Evolutionary conservation across 306 rosid genomes (phyloP).

Genomic region (Trifolium fragiferum): DNA sequence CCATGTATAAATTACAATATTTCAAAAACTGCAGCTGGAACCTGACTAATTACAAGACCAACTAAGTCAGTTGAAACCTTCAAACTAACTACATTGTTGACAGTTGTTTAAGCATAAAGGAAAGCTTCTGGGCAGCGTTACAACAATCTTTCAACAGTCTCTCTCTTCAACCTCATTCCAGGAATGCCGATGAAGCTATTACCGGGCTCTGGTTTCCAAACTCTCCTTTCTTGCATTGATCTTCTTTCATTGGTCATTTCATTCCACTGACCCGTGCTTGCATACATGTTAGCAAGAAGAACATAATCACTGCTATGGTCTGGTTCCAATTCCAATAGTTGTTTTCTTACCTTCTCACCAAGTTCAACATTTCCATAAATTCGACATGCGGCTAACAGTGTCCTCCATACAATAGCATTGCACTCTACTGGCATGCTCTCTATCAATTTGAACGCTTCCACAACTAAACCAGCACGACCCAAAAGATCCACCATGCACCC

Average conservation of each 20-base stretch:
- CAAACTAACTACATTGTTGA: background rate
- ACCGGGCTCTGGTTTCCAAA: conserved; percentile 65
- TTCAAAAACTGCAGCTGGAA: conserved; percentile 1
- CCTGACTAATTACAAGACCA: background rate
- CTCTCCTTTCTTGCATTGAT: conserved; percentile 53
- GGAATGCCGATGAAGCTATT: conserved; percentile 53
- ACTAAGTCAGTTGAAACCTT: background rate
- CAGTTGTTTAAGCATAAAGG: background rate
- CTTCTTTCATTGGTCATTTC: conserved; percentile 57
- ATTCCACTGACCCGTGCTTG: conserved; percentile 68
- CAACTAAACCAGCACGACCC: conserved; percentile 75
- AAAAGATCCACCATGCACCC: conserved; percentile 83
- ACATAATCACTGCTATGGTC: conserved; percentile 78
- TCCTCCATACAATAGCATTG: conserved; percentile 82
- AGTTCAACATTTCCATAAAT: conserved; percentile 61
- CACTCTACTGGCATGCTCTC: conserved; percentile 63
- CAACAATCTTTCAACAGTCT: conserved; percentile 12
- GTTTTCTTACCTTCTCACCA: conserved; percentile 70
- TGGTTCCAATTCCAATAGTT: conserved; percentile 60
- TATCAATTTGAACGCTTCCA: conserved; percentile 66
- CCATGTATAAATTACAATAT: background rate
- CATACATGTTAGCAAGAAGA: conserved; percentile 77
- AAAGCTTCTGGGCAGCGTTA: background rate
- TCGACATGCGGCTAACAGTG: conserved; percentile 69
- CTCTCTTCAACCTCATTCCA: conserved; percentile 20